Base-by-base conservation (phyloP, 768 basidiomycete genomes). In the Paxillus ammoniavirescens region DNA sequence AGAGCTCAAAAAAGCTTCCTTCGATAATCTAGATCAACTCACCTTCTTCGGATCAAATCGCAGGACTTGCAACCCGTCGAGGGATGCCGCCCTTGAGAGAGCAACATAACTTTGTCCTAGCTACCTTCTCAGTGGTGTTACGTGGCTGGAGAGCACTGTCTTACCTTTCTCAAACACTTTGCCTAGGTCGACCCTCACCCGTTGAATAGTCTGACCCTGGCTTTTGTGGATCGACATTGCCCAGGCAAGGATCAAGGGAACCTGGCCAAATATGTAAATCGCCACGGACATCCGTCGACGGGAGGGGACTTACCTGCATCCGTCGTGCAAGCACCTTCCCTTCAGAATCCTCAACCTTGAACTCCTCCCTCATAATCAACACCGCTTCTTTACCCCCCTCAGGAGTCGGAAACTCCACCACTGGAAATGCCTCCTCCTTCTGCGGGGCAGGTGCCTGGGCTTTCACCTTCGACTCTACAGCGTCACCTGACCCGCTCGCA, bases 211-310 rank as follows among this genome's bases (percentile, higher is more conserved):
- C 60, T 88, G 85, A 1, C 87, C 88, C 62, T 90, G 89, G 52
- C 79, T 81, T 67, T 91, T 91, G 71, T 90, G 87, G 52, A 91
- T 89, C 2, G 82, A 82, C 75, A 88, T 84, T 0, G 87, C 86
- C 87, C 86, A 90, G 0, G 86, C 83, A 0, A 87, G 77, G 46
- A 91, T 88, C 4, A 95, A 68, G 0, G 89, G 88, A 2, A 91
- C 61, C 84, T 89, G 58, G 2, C 10, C 10, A 18, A 8, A 40
- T 9, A 21, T 45, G 18, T 53, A 2, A 52, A 23, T 9, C 8
- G n/a, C 35, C 31, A 3, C 23, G 12, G 15, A 46, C 5, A 3
- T 2, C 5, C 6, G 28, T n/a, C 1, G 14, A 18, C 12, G 33
- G 8, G 9, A 17, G 13, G 38, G 2, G n/a, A 52, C 60, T 4